Conservation (phyloP, 495 filamentous ascomycete genomes). For the Penicillium lividum region DNA sequence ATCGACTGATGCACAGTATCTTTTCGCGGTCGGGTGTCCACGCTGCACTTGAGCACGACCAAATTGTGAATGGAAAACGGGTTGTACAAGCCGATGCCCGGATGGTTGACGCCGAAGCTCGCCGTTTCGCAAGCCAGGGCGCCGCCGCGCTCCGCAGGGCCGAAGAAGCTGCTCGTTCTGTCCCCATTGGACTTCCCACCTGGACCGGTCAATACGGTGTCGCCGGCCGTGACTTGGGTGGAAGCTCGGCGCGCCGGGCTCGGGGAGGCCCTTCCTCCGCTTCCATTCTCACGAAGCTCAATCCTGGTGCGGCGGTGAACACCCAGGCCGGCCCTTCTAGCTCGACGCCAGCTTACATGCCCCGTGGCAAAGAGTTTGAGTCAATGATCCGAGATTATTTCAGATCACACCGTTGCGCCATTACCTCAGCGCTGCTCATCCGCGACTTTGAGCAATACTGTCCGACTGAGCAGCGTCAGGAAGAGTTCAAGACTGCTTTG, state of each 20-base stretch:
- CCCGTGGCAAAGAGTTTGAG: constrained; percentile 58
- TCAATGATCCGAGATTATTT: constrained; percentile 76
- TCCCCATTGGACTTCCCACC: constrained; percentile 82
- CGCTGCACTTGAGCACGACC: constrained; percentile 83
- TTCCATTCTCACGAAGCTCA: constrained; percentile 60
- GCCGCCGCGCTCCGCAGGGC: constrained; percentile 71
- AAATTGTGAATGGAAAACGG: constrained; percentile 72
- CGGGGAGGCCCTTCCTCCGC: constrained; percentile 54
- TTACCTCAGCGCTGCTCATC: constrained; percentile 72
- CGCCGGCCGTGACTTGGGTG: constrained; percentile 57
- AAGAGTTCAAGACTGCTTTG: constrained; percentile 66
- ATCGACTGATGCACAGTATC: constrained; percentile 80
- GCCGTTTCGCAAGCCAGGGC: constrained; percentile 73
- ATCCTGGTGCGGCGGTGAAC: constrained; percentile 33
- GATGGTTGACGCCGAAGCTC: constrained; percentile 79
- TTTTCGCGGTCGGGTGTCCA: constrained; percentile 84
- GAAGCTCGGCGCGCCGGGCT: constrained; percentile 37
- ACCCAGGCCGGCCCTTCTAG: constrained; percentile 28
- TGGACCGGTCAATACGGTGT: constrained; percentile 88
- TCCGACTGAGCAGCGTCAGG: constrained; percentile 51
- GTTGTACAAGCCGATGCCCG: constrained; percentile 65
- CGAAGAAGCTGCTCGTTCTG: constrained; percentile 64
- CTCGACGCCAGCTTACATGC: constrained; percentile 26
- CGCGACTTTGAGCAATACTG: constrained; percentile 76
- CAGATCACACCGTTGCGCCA: constrained; percentile 65